Conservation (phyloP, 768 basidiomycete species). For the Suillus subaureus region DNA sequence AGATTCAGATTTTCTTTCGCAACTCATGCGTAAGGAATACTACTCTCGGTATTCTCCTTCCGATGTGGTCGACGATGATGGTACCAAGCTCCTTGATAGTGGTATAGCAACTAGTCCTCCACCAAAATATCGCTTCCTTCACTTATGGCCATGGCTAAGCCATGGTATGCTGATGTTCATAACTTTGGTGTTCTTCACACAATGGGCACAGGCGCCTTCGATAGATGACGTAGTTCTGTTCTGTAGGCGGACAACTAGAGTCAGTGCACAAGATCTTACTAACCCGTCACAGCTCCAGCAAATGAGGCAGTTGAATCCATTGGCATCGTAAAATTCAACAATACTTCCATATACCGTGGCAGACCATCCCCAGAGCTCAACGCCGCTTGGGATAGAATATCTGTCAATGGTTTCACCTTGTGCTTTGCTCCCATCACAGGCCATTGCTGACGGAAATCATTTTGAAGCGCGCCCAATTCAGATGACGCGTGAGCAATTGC, state of each 20-base stretch:
- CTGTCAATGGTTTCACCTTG: not conserved
- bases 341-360: conserved; percentile 8
- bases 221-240: not conserved
- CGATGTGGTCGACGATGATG: not conserved
- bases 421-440: not conserved
- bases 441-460: not conserved
- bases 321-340: conserved; percentile 10
- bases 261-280: not conserved
- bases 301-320: conserved; percentile 11
- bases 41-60: not conserved
- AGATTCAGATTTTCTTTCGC: not conserved
- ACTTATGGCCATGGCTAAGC: conserved; percentile 9
- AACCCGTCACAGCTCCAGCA: conserved; percentile 11
- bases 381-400: conserved; percentile 9
- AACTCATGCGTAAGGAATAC: not conserved
- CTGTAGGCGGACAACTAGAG: not conserved
- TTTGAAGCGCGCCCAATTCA: conserved; percentile 11
- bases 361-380: conserved; percentile 12
- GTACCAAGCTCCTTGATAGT: not conserved
- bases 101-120: not conserved
- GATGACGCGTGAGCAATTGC: conserved; percentile 13
- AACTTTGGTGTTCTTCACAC: conserved; percentile 7
- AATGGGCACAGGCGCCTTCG: conserved; percentile 8
- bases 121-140: not conserved
- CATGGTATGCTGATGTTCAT: conserved; percentile 3